Evolutionary conservation across 192 early-diverging fungal genomes (phyloP).

Genomic region (Gaertneriomyces sp.): DNA sequence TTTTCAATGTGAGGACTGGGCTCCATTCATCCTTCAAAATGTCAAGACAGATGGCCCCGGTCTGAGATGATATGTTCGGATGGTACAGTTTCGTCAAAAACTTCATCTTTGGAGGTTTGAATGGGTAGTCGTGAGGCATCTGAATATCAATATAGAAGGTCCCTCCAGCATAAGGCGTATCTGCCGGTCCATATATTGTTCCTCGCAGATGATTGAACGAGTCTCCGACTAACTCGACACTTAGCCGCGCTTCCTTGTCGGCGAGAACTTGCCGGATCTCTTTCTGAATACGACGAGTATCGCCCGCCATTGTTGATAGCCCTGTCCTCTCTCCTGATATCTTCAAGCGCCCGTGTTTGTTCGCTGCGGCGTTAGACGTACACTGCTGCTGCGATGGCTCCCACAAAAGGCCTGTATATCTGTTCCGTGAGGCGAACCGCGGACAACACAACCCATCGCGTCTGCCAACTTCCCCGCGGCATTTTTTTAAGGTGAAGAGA

Average conservation of each 20-base stretch:
- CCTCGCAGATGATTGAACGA: constrained; percentile 36
- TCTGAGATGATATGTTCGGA: constrained; percentile 57
- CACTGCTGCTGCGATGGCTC: no score
- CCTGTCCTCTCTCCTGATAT: no score
- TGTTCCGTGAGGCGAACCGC: no score
- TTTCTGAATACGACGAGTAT: constrained; percentile 32
- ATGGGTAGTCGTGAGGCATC: constrained; percentile 46
- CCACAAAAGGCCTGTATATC: no score
- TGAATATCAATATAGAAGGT: constrained; percentile 33
- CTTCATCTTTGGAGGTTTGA: constrained; percentile 39
- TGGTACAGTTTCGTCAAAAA: constrained; percentile 55
- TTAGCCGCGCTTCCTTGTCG: constrained; percentile 26
- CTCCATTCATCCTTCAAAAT: constrained; percentile 56
- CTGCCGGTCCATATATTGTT: constrained; percentile 45
- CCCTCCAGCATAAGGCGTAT: constrained; percentile 49
- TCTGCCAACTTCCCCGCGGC: no score
- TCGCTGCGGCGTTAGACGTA: no score
- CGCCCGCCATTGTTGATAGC: neutral
- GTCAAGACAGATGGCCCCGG: constrained; percentile 48
- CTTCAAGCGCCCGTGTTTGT: no score
- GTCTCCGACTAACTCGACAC: constrained; percentile 34
- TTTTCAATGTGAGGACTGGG: constrained; percentile 55
- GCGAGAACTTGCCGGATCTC: constrained; percentile 40
- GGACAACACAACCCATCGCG: no score
- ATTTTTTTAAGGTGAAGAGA: no score